Base-by-base conservation (phyloP, 495 filamentous ascomycete species). In the Platismatia glauca region DNA sequence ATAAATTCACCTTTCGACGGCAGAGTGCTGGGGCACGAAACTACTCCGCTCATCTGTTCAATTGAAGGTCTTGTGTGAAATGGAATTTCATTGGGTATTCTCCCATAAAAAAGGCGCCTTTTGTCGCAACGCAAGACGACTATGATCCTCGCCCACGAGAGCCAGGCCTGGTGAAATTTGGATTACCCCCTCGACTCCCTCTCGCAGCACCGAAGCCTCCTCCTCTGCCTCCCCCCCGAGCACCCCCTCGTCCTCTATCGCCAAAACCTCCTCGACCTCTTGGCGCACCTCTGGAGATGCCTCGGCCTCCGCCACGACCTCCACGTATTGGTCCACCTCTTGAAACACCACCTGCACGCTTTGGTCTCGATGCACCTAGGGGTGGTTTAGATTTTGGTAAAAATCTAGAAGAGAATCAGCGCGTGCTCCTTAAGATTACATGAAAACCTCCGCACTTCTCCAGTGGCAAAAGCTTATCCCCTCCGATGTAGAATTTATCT, bases 401-500 rank as follows among this genome's bases (percentile, higher is more conserved):
- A 81, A 98, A 98, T 69, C 85, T 87, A 66, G 24, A 53, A 33
- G 34, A 24, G 5, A 13, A 60, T 75, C 59, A 76, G 69, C 44
- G 38, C 16, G 8, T 48, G 29, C 34, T 44, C 59, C 33, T 8
- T 8, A 38, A 29, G 16, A n/a, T 11, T 9, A 15, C 5, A 1
- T 4, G 11, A 55, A 27, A 33, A 57, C 13, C 15, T 31, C 70
- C 74, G 34, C 77, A 86, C 83, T 86, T 89, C 75, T 98, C 94
- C 52, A 97, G 75, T 27, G 95, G 94, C 20, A 98, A 81, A 24
- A 97, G 84, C 79, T 97, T 97, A 75, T 98, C 94, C 55, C 85
- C 83, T 55, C 87, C 89, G 68, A 98, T 96, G 80, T 85, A 98
- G 74, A 98, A 93, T 78, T 94, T 96, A 79, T 98, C 94, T 65